Conservation (phyloP, 139 green algal species). For the Micractinium conductrix region DNA sequence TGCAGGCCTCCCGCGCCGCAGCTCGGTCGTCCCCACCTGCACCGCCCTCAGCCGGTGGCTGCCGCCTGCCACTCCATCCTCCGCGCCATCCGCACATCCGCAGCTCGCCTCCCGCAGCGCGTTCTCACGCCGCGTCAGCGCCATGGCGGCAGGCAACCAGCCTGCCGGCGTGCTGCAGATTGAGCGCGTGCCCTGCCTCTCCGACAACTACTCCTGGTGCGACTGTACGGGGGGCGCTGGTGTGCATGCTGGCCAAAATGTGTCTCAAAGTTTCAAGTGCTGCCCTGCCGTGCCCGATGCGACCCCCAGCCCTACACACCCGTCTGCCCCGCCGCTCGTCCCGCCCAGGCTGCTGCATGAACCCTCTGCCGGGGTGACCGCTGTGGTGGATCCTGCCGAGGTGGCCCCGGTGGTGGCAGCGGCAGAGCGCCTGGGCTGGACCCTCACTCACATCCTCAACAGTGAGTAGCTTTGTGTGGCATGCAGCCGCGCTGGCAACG, state of each 20-base stretch:
- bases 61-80: background rate
- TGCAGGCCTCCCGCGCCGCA: background rate
- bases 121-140: background rate
- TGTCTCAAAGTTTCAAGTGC: too few relatives aligned
- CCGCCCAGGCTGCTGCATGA: constrained; percentile 84
- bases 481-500: too few relatives aligned
- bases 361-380: constrained; percentile 50
- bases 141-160: background rate
- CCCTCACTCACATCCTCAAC: constrained; percentile 86
- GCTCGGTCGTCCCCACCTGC: background rate
- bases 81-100: background rate
- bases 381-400: constrained; percentile 90
- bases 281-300: too few relatives aligned
- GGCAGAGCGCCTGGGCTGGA: constrained; percentile 66
- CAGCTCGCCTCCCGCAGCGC: background rate
- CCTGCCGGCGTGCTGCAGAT: constrained; percentile 23
- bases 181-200: constrained; percentile 46
- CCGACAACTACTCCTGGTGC: constrained; percentile 84
- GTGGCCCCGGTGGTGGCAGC: constrained; percentile 63
- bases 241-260: too few relatives aligned
- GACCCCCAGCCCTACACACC: too few relatives aligned
- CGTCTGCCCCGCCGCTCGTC: too few relatives aligned
- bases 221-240: too few relatives aligned
- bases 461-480: constrained; percentile 31
- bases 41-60: too few relatives aligned